phyloP scores from a whole-genome alignment of 2,329 filamentous ascomycete species.

The Trichoderma atrobrunneum region DNA sequence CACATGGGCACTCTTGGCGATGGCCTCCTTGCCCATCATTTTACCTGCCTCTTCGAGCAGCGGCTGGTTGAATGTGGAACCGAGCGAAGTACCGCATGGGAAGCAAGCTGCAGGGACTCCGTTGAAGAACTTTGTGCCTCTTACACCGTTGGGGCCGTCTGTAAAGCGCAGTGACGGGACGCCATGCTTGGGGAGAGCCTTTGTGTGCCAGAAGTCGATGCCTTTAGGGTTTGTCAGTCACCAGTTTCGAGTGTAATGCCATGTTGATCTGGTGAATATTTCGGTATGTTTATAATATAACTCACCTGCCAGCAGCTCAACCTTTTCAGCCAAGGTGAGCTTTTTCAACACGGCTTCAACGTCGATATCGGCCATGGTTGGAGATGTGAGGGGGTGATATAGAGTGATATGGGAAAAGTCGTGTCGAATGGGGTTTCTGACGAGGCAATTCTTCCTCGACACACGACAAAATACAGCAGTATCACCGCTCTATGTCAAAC shows the following conservation, averaged over 20 bases:
- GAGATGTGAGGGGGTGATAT: neutral
- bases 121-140: conserved; percentile 67
- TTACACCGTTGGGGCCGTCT: conserved; percentile 68
- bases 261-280: too few relatives aligned
- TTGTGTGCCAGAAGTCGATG: conserved; percentile 69
- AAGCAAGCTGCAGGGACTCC: conserved; percentile 59
- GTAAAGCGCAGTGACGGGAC: conserved; percentile 64
- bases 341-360: conserved; percentile 54
- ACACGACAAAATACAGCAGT: neutral
- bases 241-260: fast-evolving
- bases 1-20: conserved; percentile 55
- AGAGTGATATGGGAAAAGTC: neutral
- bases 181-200: conserved; percentile 56
- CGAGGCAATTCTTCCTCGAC: neutral
- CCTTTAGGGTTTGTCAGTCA: conserved; percentile 35
- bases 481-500: neutral
- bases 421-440: neutral
- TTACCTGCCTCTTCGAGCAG: conserved; percentile 51
- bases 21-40: conserved; percentile 52
- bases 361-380: conserved; percentile 49
- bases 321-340: conserved; percentile 52
- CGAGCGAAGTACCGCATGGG: conserved; percentile 57
- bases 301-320: conserved; percentile 50
- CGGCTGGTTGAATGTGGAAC: conserved; percentile 55
- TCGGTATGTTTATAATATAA: neutral